Percentiles rank a stretch among this genome's conserved stretches.
These are phyloP conservation scores for Kuraishia borneana DNA, from an alignment of 805 yeast species.

Conservation along the genomic window DNA sequence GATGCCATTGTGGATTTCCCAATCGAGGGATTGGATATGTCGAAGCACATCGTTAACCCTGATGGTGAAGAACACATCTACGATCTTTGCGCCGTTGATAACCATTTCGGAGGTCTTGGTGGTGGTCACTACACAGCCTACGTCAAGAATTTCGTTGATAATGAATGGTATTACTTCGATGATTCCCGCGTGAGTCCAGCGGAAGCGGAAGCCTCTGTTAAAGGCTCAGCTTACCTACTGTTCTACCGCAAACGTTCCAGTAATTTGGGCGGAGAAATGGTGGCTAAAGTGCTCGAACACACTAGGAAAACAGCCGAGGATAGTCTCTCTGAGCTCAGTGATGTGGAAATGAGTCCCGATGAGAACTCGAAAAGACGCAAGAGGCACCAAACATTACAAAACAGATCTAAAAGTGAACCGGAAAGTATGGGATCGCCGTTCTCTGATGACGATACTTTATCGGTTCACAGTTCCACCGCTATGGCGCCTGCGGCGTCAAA, in stretches of 20 bases:
- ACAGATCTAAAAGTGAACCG: too few species aligned
- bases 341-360: constrained; percentile 12
- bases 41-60: constrained; percentile 37
- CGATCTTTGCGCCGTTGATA: constrained; percentile 87
- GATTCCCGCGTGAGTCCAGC: constrained; percentile 65
- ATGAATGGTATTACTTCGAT: constrained; percentile 81
- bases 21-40: constrained; percentile 66
- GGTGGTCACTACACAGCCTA: constrained; percentile 97
- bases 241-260: constrained; percentile 58
- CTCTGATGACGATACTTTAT: constrained; percentile 20
- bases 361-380: constrained; percentile 6
- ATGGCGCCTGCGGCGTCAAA: constrained; percentile 16
- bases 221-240: constrained; percentile 77
- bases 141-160: constrained; percentile 67
- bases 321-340: constrained; percentile 20
- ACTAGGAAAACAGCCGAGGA: constrained; percentile 1
- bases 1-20: constrained; percentile 83
- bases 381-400: constrained; percentile 13
- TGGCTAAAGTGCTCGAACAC: constrained; percentile 14
- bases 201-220: constrained; percentile 47
- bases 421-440: constrained; percentile 19
- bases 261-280: constrained; percentile 37
- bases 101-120: constrained; percentile 92
- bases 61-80: constrained; percentile 36
- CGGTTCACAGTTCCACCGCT: constrained; percentile 17